Evolutionary conservation across 148 eudicot species (phyloP), one percentile per base, ranked within the genome.

Genomic region (Rhododendron griersonianum): DNA sequence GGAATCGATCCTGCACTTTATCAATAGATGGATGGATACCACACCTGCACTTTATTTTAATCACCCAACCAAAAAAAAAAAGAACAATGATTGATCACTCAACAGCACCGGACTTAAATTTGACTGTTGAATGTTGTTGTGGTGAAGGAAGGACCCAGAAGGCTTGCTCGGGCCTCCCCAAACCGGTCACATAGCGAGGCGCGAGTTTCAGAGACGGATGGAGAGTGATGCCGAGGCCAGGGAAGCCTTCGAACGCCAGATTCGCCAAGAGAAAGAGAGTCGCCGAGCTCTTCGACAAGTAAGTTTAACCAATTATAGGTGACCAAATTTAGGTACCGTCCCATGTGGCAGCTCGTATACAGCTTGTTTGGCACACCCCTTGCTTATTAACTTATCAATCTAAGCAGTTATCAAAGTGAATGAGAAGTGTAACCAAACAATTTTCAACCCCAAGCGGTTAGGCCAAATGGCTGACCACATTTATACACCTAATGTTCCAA

Each of bases 101-200:
- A 15, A 41, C 15, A 25, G n/a, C 37, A 30, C 18, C 16, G 48
- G 57, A 37, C 4, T 79, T 33, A 7, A 61, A 37, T 47, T 45
- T 73, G 11, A 6, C 41, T 39, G 35, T 84, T 69, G 9, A 55
- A 41, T 41, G 48, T 41, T 77, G 0, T 85, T 71, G 53, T 90
- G 89, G 87, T 59, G 57, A 92, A 89, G 86, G 90, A 88, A 97
- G 98, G 98, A 97, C 86, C 99, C 99, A 28, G 98, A 97, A 83
- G 98, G 99, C 9, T 11, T 97, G 39, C 88, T 94, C 16, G 89
- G 93, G 7, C 95, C 98, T 4, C 90, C 93, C 11, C 87, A 89
- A 87, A 45, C 90, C 21, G 99, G 98, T 10, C 99, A 95, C 86
- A 75, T 95, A 75, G 92, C 93, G 13, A 89, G 91, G 76, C 85